phyloP scores from a whole-genome alignment of 2,329 filamentous ascomycete genomes.

The Knufia petricola region DNA sequence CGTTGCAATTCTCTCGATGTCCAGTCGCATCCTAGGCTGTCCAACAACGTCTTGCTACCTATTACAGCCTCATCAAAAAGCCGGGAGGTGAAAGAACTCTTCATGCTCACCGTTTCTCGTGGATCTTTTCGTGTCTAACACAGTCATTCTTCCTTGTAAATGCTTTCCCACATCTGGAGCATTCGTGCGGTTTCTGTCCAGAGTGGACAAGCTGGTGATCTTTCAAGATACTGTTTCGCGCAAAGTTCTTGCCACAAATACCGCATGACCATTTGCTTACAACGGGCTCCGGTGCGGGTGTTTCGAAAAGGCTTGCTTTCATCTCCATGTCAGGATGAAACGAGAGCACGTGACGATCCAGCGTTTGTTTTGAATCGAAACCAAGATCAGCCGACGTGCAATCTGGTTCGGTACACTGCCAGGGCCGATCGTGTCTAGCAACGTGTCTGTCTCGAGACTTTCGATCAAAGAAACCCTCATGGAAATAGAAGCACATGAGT shows the following conservation, averaged over 20 bases:
- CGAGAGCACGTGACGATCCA: constrained; percentile 26
- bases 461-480: constrained; percentile 32
- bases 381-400: constrained; percentile 32
- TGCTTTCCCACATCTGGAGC: constrained; percentile 26
- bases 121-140: constrained; percentile 27
- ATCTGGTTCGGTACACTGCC: constrained; percentile 28
- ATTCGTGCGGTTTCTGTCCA: constrained; percentile 27
- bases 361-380: constrained; percentile 34
- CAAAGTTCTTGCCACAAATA: constrained; percentile 32
- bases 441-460: constrained; percentile 29
- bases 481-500: constrained; percentile 36
- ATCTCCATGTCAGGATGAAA: constrained; percentile 25
- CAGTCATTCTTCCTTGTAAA: constrained; percentile 30
- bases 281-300: neutral
- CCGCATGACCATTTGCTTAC: constrained; percentile 26
- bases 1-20: neutral
- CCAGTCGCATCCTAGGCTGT: neutral
- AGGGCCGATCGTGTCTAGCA: constrained; percentile 34
- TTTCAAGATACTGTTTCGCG: constrained; percentile 29
- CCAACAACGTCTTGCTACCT: no score
- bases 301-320: constrained; percentile 17
- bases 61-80: no score
- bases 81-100: no score
- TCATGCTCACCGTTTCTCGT: no score
- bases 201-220: constrained; percentile 32